Base-by-base conservation (phyloP, 176 grass and related monocot genomes). In the Carex kokanica region DNA sequence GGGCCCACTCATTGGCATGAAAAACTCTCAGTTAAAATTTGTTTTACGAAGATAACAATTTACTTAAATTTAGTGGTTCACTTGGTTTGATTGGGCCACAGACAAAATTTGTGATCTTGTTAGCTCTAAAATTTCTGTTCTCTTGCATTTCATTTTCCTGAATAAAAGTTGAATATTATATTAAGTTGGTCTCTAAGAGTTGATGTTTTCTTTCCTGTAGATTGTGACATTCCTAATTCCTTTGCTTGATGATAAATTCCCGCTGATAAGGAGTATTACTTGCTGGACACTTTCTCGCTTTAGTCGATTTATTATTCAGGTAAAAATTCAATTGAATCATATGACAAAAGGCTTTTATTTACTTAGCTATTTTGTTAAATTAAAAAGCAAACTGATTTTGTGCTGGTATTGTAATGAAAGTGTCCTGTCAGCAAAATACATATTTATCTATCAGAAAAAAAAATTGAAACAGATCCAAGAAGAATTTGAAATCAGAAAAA, bases 261-360 rank as follows among this genome's bases (percentile, higher is more conserved):
- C 96, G 34, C 93, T 99, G 81, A 99, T 99, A 85, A 93, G 96
- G 74, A 99, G 96, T 64, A 99, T 99, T 59, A 93, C 96, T 56
- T 99, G 96, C 84, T 99, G 96, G 96, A 99, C 96, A 34, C 91
- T 99, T 23, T 99, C 96, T 49, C 86, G 96, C n/a, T 99, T 93
- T 86, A 99, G 96, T 89, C 94, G 94, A 64, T 99, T 91, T 73
- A 99, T 99, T 86, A 84, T 95, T 88, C 96, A 99, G 96, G 96
- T 95, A 92, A 66, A 59, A 55, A 8, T 72, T 31, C 47, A 80
- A 54, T 32, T 3, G 38, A 66, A 25, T 65, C 17, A 74, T 81
- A 61, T 78, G 58, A 70, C 24, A 24, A 61, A 24, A 47, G 85
- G 14, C 31, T 36, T 65, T 86, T 81, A 18, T 43, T 87, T 79